phyloP scores from a whole-genome alignment of 2,329 filamentous ascomycete genomes.

The Fusarium sp. region DNA sequence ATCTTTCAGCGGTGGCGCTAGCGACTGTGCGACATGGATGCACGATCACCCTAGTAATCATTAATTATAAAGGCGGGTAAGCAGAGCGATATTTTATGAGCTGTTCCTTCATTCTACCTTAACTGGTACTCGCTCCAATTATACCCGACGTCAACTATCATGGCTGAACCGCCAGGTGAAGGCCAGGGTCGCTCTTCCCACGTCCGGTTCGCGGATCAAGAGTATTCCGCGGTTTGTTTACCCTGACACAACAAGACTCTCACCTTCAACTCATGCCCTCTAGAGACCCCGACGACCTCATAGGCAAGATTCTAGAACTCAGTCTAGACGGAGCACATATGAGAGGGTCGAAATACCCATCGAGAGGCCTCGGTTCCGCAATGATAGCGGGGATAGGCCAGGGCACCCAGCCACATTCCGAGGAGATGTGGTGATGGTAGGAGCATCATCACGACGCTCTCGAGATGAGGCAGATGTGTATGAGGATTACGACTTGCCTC shows the following conservation, averaged over 20 bases:
- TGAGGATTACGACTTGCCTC: background rate
- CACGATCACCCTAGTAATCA: background rate
- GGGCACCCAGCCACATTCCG: background rate
- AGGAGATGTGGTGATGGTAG: background rate
- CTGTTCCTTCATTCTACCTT: background rate
- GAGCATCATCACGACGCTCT: conserved; percentile 1
- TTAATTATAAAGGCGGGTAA: background rate
- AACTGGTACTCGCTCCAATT: background rate
- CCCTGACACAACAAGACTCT: background rate
- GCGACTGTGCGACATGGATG: background rate
- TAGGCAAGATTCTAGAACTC: conserved; percentile 8
- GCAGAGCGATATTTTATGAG: background rate
- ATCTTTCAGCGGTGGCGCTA: background rate
- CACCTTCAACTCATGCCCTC: conserved; percentile 7
- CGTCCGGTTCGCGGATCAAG: conserved; percentile 38
- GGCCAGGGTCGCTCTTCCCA: conserved; percentile 23
- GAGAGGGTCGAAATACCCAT: conserved; percentile 6
- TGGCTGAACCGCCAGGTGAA: conserved; percentile 19
- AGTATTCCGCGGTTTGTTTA: conserved; percentile 35
- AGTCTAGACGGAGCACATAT: conserved; percentile 20
- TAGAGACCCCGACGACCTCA: conserved; percentile 18
- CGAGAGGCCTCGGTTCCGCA: conserved; percentile 5
- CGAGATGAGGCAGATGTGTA: conserved; percentile 7
- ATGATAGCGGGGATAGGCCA: conserved; percentile 10
- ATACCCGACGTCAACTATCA: background rate